Conservation (phyloP, 306 rosid genomes). For the Luffa aegyptiaca region DNA sequence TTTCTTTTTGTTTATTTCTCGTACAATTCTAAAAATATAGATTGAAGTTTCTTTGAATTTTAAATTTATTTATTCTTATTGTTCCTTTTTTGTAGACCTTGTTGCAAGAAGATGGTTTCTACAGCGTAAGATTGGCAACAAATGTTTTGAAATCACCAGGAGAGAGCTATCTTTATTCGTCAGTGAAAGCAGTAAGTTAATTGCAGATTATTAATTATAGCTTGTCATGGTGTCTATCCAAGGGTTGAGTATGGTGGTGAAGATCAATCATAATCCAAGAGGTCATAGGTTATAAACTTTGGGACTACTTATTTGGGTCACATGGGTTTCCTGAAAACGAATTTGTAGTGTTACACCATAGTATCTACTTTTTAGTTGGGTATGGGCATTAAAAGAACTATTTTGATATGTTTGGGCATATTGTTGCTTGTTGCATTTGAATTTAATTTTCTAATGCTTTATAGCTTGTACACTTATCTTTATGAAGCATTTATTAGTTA, state of each 20-base stretch:
- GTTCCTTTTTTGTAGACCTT: conserved; percentile 35
- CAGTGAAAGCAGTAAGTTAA: conserved; percentile 74
- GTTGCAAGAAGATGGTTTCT: conserved; percentile 74
- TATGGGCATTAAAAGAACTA: neutral
- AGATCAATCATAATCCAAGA: neutral
- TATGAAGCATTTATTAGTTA: neutral
- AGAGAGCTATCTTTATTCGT: conserved; percentile 54
- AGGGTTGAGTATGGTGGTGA: neutral
- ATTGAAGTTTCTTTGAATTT: neutral
- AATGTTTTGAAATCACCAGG: conserved; percentile 65
- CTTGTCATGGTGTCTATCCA: neutral
- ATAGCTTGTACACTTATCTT: neutral
- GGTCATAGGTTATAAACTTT: neutral
- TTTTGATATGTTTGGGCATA: neutral
- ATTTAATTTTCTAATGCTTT: neutral
- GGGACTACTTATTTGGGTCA: neutral
- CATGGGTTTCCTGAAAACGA: neutral
- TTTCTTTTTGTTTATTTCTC: neutral
- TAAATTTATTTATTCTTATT: neutral
- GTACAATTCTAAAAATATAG: neutral
- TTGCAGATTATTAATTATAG: neutral
- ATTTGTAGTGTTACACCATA: neutral
- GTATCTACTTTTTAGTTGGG: neutral
- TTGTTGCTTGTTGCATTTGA: neutral
- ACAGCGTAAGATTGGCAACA: conserved; percentile 75